phyloP scores from a whole-genome alignment of 1,284 basidiomycete species.

The Trametes polyzona region DNA sequence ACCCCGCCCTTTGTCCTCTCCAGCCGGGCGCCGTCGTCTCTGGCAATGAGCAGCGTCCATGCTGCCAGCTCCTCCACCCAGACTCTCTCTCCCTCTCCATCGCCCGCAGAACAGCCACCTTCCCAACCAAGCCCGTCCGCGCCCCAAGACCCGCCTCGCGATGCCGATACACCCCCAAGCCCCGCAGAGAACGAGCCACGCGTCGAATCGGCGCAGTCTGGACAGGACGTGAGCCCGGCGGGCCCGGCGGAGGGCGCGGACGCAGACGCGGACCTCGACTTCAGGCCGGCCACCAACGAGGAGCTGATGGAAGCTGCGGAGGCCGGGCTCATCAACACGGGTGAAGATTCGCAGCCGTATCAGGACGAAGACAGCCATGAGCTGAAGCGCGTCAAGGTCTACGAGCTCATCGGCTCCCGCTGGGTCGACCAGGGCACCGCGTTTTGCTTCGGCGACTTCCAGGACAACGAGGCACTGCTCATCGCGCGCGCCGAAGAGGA shows the following conservation, averaged over 20 bases:
- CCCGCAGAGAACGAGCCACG: conserved; percentile 21
- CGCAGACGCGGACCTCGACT: conserved; percentile 5
- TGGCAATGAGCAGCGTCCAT: conserved; percentile 38
- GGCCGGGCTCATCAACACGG: conserved; percentile 15
- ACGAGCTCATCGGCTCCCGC: conserved; percentile 84
- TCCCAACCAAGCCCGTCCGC: conserved; percentile 26
- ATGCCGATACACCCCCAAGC: conserved; percentile 19
- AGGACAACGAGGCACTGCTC: conserved; percentile 81
- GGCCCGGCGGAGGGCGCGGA: conserved; percentile 23
- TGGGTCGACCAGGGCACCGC: conserved; percentile 97
- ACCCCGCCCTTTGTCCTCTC: not conserved
- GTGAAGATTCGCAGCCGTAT: conserved; percentile 39
- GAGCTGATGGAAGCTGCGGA: conserved; percentile 24
- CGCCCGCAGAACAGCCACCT: conserved; percentile 28
- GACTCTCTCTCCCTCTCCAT: conserved; percentile 18
- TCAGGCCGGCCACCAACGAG: too few relatives aligned
- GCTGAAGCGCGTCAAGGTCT: conserved; percentile 65
- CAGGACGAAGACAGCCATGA: conserved; percentile 42
- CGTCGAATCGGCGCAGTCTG: conserved; percentile 20
- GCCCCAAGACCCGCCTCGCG: conserved; percentile 23
- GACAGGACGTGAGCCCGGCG: conserved; percentile 16
- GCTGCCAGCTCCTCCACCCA: conserved; percentile 32
- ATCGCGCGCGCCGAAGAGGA: conserved; percentile 83
- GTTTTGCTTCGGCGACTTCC: conserved; percentile 88
- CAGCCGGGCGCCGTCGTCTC: conserved; percentile 25